phyloP scores from a whole-genome alignment of 2,329 filamentous ascomycete genomes.

The Ascochyta pisi region DNA sequence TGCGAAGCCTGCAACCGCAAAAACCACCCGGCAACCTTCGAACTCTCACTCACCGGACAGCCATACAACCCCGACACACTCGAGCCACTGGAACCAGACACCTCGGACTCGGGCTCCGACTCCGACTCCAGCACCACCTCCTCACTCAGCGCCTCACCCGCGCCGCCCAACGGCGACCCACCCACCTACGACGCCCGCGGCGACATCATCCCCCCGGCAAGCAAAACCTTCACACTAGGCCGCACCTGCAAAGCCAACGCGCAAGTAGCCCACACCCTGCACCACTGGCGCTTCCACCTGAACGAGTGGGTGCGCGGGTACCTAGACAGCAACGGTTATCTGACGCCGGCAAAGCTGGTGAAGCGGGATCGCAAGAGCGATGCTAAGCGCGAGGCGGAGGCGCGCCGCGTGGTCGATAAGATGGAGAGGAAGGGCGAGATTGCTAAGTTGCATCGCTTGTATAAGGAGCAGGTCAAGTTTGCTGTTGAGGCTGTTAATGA shows the following conservation, averaged over 20 bases:
- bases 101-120: conserved; percentile 35
- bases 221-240: conserved; percentile 40
- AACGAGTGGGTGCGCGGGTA: conserved; percentile 72
- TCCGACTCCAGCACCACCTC: conserved; percentile 27
- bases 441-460: conserved; percentile 68
- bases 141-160: conserved; percentile 36
- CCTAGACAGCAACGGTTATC: conserved; percentile 65
- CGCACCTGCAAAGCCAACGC: conserved; percentile 67
- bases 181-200: conserved; percentile 34
- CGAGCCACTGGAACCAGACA: conserved; percentile 63
- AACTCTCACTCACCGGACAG: conserved; percentile 68
- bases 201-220: conserved; percentile 38
- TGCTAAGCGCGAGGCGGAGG: conserved; percentile 65
- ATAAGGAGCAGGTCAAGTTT: conserved; percentile 63
- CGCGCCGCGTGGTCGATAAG: conserved; percentile 67
- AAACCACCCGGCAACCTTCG: conserved; percentile 70
- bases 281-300: conserved; percentile 79
- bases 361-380: conserved; percentile 67
- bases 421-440: conserved; percentile 69
- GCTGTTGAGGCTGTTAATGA: conserved; percentile 43
- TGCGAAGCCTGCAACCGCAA: conserved; percentile 76
- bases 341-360: conserved; percentile 64
- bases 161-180: conserved; percentile 29
- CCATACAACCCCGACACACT: conserved; percentile 72
- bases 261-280: conserved; percentile 71